A percentile compares a stretch with the other conserved stretches of the same genome.
Evolutionary conservation across 306 rosid genomes (phyloP).

Genomic region (Inga laurina): DNA sequence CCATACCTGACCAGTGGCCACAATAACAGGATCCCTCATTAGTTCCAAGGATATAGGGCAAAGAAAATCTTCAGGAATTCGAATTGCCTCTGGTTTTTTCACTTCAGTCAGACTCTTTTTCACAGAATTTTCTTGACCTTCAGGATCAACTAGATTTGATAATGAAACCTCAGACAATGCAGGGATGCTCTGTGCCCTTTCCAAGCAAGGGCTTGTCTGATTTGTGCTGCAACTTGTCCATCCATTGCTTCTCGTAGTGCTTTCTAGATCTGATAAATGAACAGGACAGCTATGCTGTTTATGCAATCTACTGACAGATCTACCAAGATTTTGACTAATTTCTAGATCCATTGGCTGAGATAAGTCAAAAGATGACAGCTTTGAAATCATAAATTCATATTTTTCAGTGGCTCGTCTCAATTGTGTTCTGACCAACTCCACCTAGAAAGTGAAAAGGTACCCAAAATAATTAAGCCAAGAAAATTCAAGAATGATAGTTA

Average conservation of each 20-base stretch:
- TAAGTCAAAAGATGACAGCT: conserved; percentile 46
- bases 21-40: conserved; percentile 98
- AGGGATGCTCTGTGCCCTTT: conserved; percentile 50
- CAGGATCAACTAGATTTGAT: conserved; percentile 35
- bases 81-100: conserved; percentile 65
- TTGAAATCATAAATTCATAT: conserved; percentile 61
- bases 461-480: conserved; percentile 6
- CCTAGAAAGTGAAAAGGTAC: conserved; percentile 49
- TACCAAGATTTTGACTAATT: conserved; percentile 43
- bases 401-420: conserved; percentile 81
- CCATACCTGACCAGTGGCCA: conserved; percentile 94
- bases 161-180: conserved; percentile 41
- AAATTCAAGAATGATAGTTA: neutral
- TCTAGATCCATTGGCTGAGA: conserved; percentile 58
- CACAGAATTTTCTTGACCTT: conserved; percentile 44
- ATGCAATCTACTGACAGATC: conserved; percentile 42
- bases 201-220: conserved; percentile 36
- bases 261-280: conserved; percentile 46
- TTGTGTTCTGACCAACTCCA: conserved; percentile 87
- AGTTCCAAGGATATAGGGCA: conserved; percentile 97
- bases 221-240: conserved; percentile 41
- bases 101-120: conserved; percentile 40
- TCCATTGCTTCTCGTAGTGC: conserved; percentile 33
- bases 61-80: conserved; percentile 84
- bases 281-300: conserved; percentile 48